Evolutionary conservation across 306 rosid genomes (phyloP).

Genomic region (Pterocarpus macrocarpus): DNA sequence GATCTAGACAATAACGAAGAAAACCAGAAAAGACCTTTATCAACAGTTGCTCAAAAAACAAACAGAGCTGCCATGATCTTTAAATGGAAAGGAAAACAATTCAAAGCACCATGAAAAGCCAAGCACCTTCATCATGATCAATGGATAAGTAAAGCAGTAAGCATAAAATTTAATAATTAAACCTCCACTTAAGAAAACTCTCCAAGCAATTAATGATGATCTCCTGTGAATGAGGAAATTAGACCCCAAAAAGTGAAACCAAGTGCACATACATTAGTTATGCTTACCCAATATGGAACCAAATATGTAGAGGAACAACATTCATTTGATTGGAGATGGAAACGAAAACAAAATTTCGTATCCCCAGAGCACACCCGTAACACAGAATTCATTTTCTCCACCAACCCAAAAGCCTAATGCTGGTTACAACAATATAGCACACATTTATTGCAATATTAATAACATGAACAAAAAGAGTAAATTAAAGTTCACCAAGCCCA

Average conservation of each 20-base stretch:
- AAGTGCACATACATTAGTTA: conserved; percentile 34
- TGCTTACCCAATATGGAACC: conserved; percentile 42
- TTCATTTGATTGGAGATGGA: neutral
- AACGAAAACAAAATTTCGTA: no score
- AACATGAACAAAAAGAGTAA: neutral
- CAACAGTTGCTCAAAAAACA: conserved; percentile 14
- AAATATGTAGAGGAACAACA: conserved; percentile 26
- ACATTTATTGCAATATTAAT: conserved; percentile 47
- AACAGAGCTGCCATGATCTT: conserved; percentile 3
- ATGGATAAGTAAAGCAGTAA: conserved; percentile 3
- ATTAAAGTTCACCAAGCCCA: conserved; percentile 18
- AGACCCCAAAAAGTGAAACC: conserved; percentile 31
- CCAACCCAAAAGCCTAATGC: conserved; percentile 25
- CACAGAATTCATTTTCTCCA: conserved; percentile 37
- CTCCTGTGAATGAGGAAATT: conserved; percentile 8
- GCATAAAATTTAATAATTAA: conserved; percentile 14
- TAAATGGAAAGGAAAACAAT: conserved; percentile 32
- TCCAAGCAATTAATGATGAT: conserved; percentile 38
- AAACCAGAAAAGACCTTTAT: conserved; percentile 31
- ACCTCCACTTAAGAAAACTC: conserved; percentile 7
- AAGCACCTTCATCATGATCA: conserved; percentile 38
- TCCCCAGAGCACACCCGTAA: conserved; percentile 3
- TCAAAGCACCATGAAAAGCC: conserved; percentile 35
- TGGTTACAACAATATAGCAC: conserved; percentile 42
- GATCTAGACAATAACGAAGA: conserved; percentile 18